Evolutionary conservation across 2,329 filamentous ascomycete species (phyloP).

Genomic region (Fusarium tuaranense): DNA sequence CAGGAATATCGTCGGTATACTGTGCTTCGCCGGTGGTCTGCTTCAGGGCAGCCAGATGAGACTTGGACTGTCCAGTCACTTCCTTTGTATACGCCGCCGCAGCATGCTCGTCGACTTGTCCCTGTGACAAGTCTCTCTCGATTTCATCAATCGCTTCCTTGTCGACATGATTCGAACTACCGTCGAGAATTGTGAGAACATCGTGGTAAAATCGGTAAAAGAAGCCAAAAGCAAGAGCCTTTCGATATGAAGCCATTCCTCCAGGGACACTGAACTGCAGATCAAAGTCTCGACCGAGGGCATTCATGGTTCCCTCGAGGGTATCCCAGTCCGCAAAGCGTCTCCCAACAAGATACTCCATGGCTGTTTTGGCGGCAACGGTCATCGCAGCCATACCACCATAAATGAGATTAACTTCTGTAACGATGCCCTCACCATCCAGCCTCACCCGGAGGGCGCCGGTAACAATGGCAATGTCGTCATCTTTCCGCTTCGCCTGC

Average conservation of each 20-base stretch:
- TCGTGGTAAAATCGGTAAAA: slow-evolving; percentile 99
- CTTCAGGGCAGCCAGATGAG: slow-evolving; percentile 91
- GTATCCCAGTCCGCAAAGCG: slow-evolving; percentile 84
- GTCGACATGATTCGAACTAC: slow-evolving; percentile 65
- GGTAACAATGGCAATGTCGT: slow-evolving; percentile 98
- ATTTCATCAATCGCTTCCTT: slow-evolving; percentile 84
- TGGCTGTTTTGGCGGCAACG: slow-evolving; percentile 84
- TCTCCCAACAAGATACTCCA: slow-evolving; percentile 80
- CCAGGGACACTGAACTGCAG: slow-evolving; percentile 91
- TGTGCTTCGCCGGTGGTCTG: slow-evolving; percentile 95
- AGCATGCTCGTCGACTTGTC: slow-evolving; percentile 80
- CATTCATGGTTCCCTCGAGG: slow-evolving; percentile 89
- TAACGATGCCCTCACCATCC: slow-evolving; percentile 75
- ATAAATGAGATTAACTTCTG: slow-evolving; percentile 84
- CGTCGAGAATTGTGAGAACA: slow-evolving; percentile 73
- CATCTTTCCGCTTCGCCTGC: slow-evolving; percentile 96
- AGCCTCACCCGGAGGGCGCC: slow-evolving; percentile 82
- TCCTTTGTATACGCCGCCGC: slow-evolving; percentile 84
- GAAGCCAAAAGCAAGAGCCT: slow-evolving; percentile 89
- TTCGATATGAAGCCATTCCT: slow-evolving; percentile 97
- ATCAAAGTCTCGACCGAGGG: slow-evolving; percentile 90
- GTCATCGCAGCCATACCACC: slow-evolving; percentile 96
- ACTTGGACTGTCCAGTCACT: slow-evolving; percentile 85
- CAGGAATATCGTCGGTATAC: slow-evolving; percentile 95
- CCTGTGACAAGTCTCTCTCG: slow-evolving; percentile 83